These are phyloP conservation scores for Clavispora phyllophila DNA, from an alignment of 805 yeast species.

Conservation along the genomic window DNA sequence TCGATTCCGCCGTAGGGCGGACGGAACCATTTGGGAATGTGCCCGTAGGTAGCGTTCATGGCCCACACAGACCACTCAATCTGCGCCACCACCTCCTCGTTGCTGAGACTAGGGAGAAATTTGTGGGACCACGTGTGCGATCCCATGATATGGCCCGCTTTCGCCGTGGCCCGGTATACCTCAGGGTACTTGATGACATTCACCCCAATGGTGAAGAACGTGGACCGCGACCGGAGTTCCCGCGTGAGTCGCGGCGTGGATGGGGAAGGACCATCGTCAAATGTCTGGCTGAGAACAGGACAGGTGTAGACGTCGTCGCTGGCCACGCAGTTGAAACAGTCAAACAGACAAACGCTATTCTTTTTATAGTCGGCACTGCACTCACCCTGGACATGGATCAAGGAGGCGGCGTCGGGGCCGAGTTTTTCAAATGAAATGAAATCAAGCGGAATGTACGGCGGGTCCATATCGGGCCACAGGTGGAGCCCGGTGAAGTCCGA, in stretches of 20 bases:
- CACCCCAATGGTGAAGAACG: slow-evolving; percentile 83
- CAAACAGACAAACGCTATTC: slow-evolving; percentile 65
- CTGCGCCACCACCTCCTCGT: slow-evolving; percentile 83
- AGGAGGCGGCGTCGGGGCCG: slow-evolving; percentile 36
- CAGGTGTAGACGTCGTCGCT: slow-evolving; percentile 77
- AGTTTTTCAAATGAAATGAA: slow-evolving; percentile 55
- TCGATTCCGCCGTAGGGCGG: slow-evolving; percentile 97
- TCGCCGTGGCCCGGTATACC: slow-evolving; percentile 51
- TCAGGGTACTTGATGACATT: slow-evolving; percentile 77
- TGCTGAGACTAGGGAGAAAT: slow-evolving; percentile 69
- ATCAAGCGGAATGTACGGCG: slow-evolving; percentile 82
- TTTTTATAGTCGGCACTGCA: slow-evolving; percentile 49
- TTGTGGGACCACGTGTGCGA: slow-evolving; percentile 93
- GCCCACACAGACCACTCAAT: slow-evolving; percentile 97
- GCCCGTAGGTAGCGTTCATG: slow-evolving; percentile 87
- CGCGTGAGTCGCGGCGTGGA: slow-evolving; percentile 58
- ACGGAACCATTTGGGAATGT: slow-evolving; percentile 87
- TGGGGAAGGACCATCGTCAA: slow-evolving; percentile 92
- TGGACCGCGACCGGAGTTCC: slow-evolving; percentile 48
- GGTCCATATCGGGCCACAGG: slow-evolving; percentile 82
- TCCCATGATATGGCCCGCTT: slow-evolving; percentile 73
- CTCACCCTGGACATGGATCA: slow-evolving; percentile 48
- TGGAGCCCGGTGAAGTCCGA: slow-evolving; percentile 63
- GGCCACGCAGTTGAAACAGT: slow-evolving; percentile 74
- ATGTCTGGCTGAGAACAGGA: slow-evolving; percentile 72